phyloP scores from a whole-genome alignment of 495 filamentous ascomycete genomes.

The Chlorociboria aeruginascens region DNA sequence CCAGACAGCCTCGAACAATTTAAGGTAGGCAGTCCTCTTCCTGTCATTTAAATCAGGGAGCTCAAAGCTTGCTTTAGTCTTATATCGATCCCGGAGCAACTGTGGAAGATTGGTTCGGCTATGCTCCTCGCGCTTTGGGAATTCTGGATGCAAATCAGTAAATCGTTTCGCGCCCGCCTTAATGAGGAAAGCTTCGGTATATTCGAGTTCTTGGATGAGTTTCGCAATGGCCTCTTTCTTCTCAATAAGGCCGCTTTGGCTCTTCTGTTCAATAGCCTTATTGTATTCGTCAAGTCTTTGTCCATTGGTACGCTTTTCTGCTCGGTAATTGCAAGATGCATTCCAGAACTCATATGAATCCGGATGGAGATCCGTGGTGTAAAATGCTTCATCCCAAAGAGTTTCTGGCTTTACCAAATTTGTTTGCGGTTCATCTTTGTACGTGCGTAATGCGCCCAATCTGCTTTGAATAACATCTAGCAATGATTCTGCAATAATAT shows the following conservation, averaged over 20 bases:
- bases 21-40: slow-evolving; percentile 42
- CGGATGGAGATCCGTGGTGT: slow-evolving; percentile 22
- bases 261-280: slow-evolving; percentile 8
- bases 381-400: slow-evolving; percentile 31
- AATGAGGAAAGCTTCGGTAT: slow-evolving; percentile 39
- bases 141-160: slow-evolving; percentile 46
- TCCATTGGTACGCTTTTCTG: slow-evolving; percentile 14
- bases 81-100: slow-evolving; percentile 25
- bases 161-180: slow-evolving; percentile 52
- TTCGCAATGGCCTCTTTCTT: slow-evolving; percentile 39
- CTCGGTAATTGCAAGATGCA: slow-evolving; percentile 1
- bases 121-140: slow-evolving; percentile 10
- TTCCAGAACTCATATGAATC: slow-evolving; percentile 40
- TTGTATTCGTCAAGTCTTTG: slow-evolving; percentile 20
- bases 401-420: slow-evolving; percentile 12
- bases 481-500: slow-evolving; percentile 29
- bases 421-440: slow-evolving; percentile 18
- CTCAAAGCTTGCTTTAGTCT: slow-evolving; percentile 35
- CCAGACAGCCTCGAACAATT: slow-evolving; percentile 58
- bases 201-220: slow-evolving; percentile 36
- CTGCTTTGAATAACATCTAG: slow-evolving; percentile 44
- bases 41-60: slow-evolving; percentile 38
- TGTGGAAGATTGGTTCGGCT: not conserved
- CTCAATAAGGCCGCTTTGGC: slow-evolving; percentile 27
- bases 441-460: slow-evolving; percentile 33